phyloP scores from a whole-genome alignment of 331 rosid genomes.

The Rosa hybrid region DNA sequence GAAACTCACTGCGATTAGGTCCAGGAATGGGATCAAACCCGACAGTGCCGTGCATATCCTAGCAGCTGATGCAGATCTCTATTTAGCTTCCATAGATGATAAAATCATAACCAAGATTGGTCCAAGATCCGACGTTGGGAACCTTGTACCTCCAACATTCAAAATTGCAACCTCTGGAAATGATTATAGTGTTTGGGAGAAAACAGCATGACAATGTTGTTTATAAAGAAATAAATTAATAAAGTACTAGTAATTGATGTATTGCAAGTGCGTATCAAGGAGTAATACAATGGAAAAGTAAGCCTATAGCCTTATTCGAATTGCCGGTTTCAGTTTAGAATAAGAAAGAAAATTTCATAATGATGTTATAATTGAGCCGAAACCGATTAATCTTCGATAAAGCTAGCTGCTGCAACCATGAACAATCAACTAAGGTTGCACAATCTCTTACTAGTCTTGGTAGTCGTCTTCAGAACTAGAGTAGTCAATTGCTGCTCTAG shows the following conservation, averaged over 20 bases:
- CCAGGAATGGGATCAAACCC: conserved; percentile 25
- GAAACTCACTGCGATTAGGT: conserved; percentile 15
- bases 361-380: too few species aligned
- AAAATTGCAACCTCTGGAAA: conserved; percentile 1
- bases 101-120: conserved; percentile 30
- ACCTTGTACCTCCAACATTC: conserved; percentile 20
- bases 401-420: too few species aligned
- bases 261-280: background rate
- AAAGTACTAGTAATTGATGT: background rate
- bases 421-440: too few species aligned
- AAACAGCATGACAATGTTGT: background rate
- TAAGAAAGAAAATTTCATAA: too few species aligned
- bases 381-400: too few species aligned
- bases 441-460: too few species aligned
- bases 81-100: conserved; percentile 21
- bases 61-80: conserved; percentile 11
- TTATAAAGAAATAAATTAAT: too few species aligned
- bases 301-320: too few species aligned
- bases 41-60: conserved; percentile 20
- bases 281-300: background rate
- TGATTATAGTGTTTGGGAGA: conserved; percentile 27
- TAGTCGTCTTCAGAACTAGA: too few species aligned
- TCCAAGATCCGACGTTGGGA: background rate
- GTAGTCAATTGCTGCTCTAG: too few species aligned
- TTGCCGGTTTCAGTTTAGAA: too few species aligned